Base-by-base conservation (phyloP, 2,329 filamentous ascomycete genomes). In the Exophiala spinifera region DNA sequence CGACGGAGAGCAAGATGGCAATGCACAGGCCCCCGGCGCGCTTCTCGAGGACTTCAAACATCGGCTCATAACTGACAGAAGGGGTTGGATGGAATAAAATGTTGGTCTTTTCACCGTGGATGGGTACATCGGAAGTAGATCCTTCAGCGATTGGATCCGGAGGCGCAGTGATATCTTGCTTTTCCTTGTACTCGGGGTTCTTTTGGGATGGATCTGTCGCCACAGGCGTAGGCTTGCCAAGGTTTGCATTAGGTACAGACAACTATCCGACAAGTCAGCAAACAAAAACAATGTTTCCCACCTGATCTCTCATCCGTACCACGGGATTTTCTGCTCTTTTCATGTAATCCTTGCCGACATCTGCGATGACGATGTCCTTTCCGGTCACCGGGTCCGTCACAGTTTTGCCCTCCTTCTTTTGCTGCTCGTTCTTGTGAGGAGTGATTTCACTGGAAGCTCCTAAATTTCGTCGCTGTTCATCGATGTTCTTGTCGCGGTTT, bases 51-150 rank as follows among this genome's bases (percentile, higher is more conserved):
- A 82, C 72, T 17, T 78, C 81, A 68, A 88, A 96, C 81, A 91
- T 95, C 3, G 91, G 90, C 70, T 95, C 89, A 67, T 90, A 96
- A 74, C 86, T 90, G 62, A 96, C 82, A 0, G 87, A 88, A 0
- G 92, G 92, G 0, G 92, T 97, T 14, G 94, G 92, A 70, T 96
- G 92, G 72, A 97, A 97, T 25, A 96, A 80, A 15, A 97, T 86
- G 59, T 96, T 96, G 3, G 94, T 97, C 79, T 94, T 96, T 69
- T 97, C 92, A 65, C 91, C 92, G 67, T 91, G 88, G 55, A 97
- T 95, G 2, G 94, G 94, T 1, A 97, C 91, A 71, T 97, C 94
- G 21, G 89, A 91, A 0, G 92, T 97, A 31, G 86, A 84, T 11
- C 90, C 89, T 53, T 86, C 80, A 14, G 86, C 85, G 17, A 96